Evolutionary conservation across 2,329 filamentous ascomycete genomes (phyloP), one percentile per base, ranked within the genome.

Genomic region (Exserohilum rostratum): DNA sequence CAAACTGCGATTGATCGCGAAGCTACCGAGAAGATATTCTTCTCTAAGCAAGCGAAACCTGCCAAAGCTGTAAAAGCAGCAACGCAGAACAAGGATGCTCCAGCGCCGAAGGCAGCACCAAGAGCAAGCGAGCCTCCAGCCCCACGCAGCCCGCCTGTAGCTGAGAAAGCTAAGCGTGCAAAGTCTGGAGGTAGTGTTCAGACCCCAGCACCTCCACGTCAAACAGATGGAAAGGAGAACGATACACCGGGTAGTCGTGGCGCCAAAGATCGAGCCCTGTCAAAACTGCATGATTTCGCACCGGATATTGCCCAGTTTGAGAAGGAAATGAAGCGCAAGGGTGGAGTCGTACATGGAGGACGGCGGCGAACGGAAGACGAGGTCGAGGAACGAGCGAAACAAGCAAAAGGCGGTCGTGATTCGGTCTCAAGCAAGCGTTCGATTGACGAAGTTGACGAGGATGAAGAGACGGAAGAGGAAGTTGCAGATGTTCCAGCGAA

Each of bases 251-350:
- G 88, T 22, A 90, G 90, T 61, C 88, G 95, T 50, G 95, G 91
- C 66, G 93, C 95, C 12, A 99, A 98, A 73, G 87, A 89, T 35
- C 89, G 90, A 68, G 95, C 95, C 11, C 78, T 89, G n/a, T 85
- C 87, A 30, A 87, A 85, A 60, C 78, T 98, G 6, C 90, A 95
- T 49, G 84, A 85, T 31, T 80, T 93, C 53, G 92, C 90, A 0
- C 85, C 88, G 0, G 95, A 99, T 69, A 92, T 98, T 68, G 89
- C 88, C 2, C 79, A 96, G 29, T 99, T 95, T 68, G 90, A 98
- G 69, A 96, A 95, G 71, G 95, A 99, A 77, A 91, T 85, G 79
- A 97, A 96, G 78, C 87, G 95, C 17, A 84, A 83, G 40, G 87
- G 87, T 12, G 87, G 87, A 35, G 84, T 89, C 3, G 78, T 85